Conservation (phyloP, 78 protist genomes). For the Emiliania huxleyi region DNA sequence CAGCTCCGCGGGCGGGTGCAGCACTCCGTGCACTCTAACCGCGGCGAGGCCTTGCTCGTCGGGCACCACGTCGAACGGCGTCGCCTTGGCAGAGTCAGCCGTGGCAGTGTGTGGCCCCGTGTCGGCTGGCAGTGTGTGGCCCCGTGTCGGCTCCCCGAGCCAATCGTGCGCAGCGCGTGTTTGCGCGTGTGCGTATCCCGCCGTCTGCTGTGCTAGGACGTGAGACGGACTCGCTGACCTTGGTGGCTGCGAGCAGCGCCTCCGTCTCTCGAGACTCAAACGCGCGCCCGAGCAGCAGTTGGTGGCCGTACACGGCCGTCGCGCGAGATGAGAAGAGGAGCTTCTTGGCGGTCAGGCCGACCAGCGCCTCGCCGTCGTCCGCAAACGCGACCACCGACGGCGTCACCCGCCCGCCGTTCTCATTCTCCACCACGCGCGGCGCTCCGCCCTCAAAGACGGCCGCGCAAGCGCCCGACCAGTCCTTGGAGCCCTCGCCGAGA, state of each 20-base stretch:
- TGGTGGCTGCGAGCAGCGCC: too few relatives aligned
- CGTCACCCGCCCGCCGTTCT: not conserved
- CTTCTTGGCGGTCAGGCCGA: constrained; percentile 12
- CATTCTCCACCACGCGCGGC: not conserved
- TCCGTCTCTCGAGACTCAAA: too few relatives aligned
- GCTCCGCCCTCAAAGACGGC: not conserved
- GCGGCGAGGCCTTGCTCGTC: not conserved
- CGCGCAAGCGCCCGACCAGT: not conserved
- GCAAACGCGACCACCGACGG: not conserved
- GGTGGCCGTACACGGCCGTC: not conserved
- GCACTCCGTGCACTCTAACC: not conserved
- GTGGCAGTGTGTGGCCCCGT: too few relatives aligned
- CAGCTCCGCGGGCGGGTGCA: not conserved
- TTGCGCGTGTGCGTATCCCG: too few relatives aligned
- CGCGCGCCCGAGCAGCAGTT: not conserved
- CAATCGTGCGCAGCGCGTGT: too few relatives aligned
- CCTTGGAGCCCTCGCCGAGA: not conserved
- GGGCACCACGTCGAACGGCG: not conserved
- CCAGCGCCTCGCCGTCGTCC: not conserved
- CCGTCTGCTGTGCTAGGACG: too few relatives aligned
- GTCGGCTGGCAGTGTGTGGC: too few relatives aligned
- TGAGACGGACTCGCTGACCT: too few relatives aligned
- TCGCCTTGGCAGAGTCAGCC: too few relatives aligned
- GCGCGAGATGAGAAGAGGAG: not conserved
- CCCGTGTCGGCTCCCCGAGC: too few relatives aligned